A percentile compares a stretch with the other conserved stretches of the same genome.
phyloP scores from a whole-genome alignment of 2,329 filamentous ascomycete species.

The Huntiella abstrusa region DNA sequence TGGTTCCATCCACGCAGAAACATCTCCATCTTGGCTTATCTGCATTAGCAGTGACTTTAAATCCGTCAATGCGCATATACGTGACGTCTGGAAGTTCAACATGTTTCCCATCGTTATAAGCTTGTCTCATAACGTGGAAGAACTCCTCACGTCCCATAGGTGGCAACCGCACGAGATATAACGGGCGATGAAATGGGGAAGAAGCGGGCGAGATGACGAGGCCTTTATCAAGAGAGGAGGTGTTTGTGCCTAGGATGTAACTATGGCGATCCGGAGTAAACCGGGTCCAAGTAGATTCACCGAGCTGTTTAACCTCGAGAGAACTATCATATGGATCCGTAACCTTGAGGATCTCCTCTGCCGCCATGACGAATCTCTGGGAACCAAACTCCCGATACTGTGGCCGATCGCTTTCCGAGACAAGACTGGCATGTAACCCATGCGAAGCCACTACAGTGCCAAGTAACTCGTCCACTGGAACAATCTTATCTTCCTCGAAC shows the following conservation, averaged over 20 bases:
- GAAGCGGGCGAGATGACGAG: constrained; percentile 68
- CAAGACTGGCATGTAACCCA: constrained; percentile 73
- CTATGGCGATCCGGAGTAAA: constrained; percentile 30
- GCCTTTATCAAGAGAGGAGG: constrained; percentile 62
- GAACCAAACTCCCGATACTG: constrained; percentile 61
- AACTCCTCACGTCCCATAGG: constrained; percentile 43
- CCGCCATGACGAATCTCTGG: constrained; percentile 70
- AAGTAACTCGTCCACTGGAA: constrained; percentile 27
- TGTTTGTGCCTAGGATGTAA: constrained; percentile 59
- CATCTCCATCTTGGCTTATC: constrained; percentile 59
- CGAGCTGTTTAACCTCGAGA: constrained; percentile 19
- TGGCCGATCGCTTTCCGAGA: constrained; percentile 76
- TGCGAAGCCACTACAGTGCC: constrained; percentile 79
- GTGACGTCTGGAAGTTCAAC: constrained; percentile 39
- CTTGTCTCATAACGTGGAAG: constrained; percentile 58
- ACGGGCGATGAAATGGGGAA: constrained; percentile 46
- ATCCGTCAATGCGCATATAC: constrained; percentile 50
- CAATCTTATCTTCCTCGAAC: constrained; percentile 16
- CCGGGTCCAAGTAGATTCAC: constrained; percentile 13
- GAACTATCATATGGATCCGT: constrained; percentile 30
- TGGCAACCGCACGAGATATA: constrained; percentile 61
- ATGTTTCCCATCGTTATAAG: constrained; percentile 39
- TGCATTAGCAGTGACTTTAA: constrained; percentile 50
- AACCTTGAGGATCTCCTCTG: constrained; percentile 47
- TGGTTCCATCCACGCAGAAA: constrained; percentile 82